Evolutionary conservation across 345 rosid genomes (phyloP).

Genomic region (Corchorus olitorius): DNA sequence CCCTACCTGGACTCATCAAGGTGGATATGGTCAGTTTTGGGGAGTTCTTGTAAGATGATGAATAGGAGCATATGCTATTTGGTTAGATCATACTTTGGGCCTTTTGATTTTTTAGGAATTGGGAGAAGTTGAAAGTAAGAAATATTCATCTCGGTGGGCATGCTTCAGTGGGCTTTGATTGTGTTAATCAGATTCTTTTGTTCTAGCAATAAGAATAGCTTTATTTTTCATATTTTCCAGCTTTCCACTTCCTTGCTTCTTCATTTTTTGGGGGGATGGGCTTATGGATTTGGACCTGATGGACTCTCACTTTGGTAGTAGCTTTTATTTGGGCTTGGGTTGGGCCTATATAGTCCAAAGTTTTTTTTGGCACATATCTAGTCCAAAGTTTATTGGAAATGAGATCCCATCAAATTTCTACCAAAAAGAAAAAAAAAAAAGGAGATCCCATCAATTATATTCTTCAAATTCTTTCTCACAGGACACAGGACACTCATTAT

Average conservation of each 20-base stretch:
- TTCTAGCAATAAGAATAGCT: constrained; percentile 10
- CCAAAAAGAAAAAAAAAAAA: too few species aligned
- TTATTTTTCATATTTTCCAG: background rate
- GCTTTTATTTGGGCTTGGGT: background rate
- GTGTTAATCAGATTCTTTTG: background rate
- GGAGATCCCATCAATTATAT: too few species aligned
- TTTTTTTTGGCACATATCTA: too few species aligned
- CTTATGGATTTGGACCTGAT: background rate
- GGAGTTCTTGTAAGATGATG: background rate
- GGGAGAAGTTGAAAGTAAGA: background rate
- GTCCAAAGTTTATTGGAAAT: background rate
- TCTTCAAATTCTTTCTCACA: too few species aligned
- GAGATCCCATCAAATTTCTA: too few species aligned
- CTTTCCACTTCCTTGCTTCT: background rate
- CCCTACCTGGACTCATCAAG: background rate
- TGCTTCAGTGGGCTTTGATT: background rate
- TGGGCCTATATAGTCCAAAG: too few species aligned
- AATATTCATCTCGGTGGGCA: background rate
- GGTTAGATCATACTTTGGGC: background rate
- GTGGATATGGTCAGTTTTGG: background rate
- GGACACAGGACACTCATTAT: too few species aligned
- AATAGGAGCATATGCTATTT: background rate
- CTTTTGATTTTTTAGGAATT: background rate
- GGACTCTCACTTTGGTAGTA: background rate
- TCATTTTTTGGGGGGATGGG: background rate